phyloP scores from a whole-genome alignment of 169 alveolate genomes.

The Plasmodium ovale region DNA sequence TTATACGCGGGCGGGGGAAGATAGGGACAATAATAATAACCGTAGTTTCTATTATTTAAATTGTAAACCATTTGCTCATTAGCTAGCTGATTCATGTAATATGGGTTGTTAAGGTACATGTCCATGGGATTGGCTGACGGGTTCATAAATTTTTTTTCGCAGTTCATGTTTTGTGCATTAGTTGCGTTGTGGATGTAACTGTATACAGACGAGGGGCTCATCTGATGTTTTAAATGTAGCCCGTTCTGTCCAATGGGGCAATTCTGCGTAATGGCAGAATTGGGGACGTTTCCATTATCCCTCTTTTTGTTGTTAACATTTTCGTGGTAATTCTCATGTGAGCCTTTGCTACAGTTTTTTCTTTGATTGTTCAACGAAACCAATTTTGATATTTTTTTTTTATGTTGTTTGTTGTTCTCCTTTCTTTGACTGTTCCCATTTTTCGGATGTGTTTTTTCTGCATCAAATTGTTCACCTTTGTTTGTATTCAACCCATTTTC shows the following conservation, averaged over 20 bases:
- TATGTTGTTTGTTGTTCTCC: conserved; percentile 10
- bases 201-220: conserved; percentile 46
- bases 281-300: not conserved
- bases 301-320: not conserved
- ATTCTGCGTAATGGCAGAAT: not conserved
- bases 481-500: not conserved
- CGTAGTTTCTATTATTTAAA: conserved; percentile 52
- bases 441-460: not conserved
- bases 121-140: conserved; percentile 46
- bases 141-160: conserved; percentile 44
- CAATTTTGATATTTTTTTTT: conserved; percentile 37
- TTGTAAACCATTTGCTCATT: conserved; percentile 58
- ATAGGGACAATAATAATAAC: conserved; percentile 55
- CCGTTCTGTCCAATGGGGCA: not conserved
- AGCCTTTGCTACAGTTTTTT: conserved; percentile 14
- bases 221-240: conserved; percentile 3
- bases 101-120: conserved; percentile 44
- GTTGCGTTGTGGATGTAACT: conserved; percentile 47
- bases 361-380: conserved; percentile 24
- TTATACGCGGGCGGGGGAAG: conserved; percentile 11
- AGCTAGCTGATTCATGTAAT: conserved; percentile 35
- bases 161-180: conserved; percentile 28
- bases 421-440: conserved; percentile 2
- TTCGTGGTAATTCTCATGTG: not conserved
- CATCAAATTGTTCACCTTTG: not conserved